Evolutionary conservation across 805 yeast species (phyloP).

Genomic region (Nakazawaea wickerhamii): DNA sequence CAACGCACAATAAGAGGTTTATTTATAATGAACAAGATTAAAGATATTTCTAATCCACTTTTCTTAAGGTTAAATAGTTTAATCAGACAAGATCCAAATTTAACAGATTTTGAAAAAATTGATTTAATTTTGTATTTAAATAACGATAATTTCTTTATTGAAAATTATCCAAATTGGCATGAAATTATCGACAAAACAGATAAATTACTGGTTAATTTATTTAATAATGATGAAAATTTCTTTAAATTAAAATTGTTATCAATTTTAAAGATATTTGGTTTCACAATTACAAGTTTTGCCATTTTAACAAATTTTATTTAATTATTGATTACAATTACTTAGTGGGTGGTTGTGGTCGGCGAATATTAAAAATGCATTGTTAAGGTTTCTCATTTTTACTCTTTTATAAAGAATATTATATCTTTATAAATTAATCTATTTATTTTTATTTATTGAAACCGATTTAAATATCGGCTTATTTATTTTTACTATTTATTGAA

Average conservation of each 20-base stretch:
- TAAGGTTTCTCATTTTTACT: conserved; percentile 6
- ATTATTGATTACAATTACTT: neutral
- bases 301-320: neutral
- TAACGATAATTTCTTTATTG: neutral
- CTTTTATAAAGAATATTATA: neutral
- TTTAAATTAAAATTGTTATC: no score
- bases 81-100: conserved; percentile 37
- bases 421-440: conserved; percentile 1
- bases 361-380: conserved; percentile 9
- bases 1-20: conserved; percentile 5
- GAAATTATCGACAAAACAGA: neutral
- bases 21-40: conserved; percentile 23
- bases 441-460: conserved; percentile 12
- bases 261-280: no score
- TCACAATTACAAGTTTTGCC: no score
- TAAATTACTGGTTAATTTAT: no score
- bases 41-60: conserved; percentile 33
- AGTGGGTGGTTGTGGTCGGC: conserved; percentile 15
- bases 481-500: conserved; percentile 11
- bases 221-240: no score
- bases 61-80: conserved; percentile 32
- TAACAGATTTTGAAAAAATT: conserved; percentile 11
- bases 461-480: conserved; percentile 1
- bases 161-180: neutral
- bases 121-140: conserved; percentile 8